Evolutionary conservation across 192 early-diverging fungal genomes (phyloP).

Genomic region (Coemansia sp.): DNA sequence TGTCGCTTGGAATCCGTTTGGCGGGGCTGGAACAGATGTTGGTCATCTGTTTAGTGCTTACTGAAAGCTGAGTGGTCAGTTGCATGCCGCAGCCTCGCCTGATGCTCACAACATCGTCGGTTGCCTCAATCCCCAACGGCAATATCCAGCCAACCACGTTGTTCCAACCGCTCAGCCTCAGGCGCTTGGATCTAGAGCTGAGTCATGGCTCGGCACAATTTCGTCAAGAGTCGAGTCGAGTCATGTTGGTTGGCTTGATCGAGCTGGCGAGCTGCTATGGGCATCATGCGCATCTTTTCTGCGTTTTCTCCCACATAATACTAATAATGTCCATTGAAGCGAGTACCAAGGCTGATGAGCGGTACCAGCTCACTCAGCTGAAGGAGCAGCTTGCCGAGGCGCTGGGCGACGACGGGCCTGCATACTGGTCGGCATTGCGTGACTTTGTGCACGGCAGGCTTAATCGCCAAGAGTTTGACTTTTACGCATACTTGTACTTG

Average conservation of each 20-base stretch:
- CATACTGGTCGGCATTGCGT: constrained; percentile 71
- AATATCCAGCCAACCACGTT: background rate
- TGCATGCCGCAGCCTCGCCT: background rate
- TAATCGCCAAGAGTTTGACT: constrained; percentile 77
- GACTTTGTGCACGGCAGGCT: constrained; percentile 76
- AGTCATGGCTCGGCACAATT: no score
- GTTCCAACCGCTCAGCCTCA: background rate
- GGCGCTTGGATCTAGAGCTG: no score
- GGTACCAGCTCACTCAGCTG: constrained; percentile 56
- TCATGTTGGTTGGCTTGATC: background rate
- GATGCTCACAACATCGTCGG: background rate
- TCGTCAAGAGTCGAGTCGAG: background rate
- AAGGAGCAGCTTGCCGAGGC: constrained; percentile 75
- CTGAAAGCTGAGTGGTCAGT: background rate
- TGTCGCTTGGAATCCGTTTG: background rate
- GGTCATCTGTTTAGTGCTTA: no score
- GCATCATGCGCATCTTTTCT: no score
- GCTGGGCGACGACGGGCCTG: constrained; percentile 71
- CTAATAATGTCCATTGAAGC: constrained; percentile 1
- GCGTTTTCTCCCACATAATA: background rate
- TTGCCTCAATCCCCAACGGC: background rate
- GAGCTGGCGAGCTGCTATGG: background rate
- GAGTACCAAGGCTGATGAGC: constrained; percentile 35
- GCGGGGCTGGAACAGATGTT: background rate
- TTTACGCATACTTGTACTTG: constrained; percentile 71